A percentile compares a stretch with the other conserved stretches of the same genome.
Evolutionary conservation across 2,329 filamentous ascomycete genomes (phyloP).

Genomic region (Aspergillus sp.): DNA sequence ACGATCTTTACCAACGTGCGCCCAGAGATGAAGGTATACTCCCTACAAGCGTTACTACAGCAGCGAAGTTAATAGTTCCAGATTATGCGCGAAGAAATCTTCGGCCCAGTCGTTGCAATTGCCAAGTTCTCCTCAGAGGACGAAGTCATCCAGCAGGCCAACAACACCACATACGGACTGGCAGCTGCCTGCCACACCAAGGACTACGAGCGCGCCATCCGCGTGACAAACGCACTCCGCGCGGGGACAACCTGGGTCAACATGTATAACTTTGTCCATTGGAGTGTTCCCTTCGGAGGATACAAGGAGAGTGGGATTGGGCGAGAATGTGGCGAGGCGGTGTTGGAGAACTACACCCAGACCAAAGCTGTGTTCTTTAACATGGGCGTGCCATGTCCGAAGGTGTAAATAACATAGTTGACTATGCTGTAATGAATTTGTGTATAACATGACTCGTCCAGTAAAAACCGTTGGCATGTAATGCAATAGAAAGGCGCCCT

Average conservation of each 20-base stretch:
- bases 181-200: constrained; percentile 75
- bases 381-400: no score
- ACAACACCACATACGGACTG: constrained; percentile 73
- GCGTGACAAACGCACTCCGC: constrained; percentile 56
- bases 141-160: constrained; percentile 68
- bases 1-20: constrained; percentile 81
- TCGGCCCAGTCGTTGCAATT: constrained; percentile 76
- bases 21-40: constrained; percentile 55
- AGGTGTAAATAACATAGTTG: no score
- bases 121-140: constrained; percentile 74
- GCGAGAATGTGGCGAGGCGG: constrained; percentile 43
- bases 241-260: constrained; percentile 67
- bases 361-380: constrained; percentile 36
- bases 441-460: no score
- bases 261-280: constrained; percentile 64
- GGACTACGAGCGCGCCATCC: constrained; percentile 75
- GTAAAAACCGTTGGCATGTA: no score
- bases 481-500: no score
- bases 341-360: constrained; percentile 45
- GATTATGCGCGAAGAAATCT: constrained; percentile 79
- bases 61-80: no score
- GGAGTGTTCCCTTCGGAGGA: constrained; percentile 28
- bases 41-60: no score
- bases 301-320: constrained; percentile 46
- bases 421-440: no score